Evolutionary conservation across 2,329 filamentous ascomycete species (phyloP).

Genomic region (Colletotrichum tofieldiae): DNA sequence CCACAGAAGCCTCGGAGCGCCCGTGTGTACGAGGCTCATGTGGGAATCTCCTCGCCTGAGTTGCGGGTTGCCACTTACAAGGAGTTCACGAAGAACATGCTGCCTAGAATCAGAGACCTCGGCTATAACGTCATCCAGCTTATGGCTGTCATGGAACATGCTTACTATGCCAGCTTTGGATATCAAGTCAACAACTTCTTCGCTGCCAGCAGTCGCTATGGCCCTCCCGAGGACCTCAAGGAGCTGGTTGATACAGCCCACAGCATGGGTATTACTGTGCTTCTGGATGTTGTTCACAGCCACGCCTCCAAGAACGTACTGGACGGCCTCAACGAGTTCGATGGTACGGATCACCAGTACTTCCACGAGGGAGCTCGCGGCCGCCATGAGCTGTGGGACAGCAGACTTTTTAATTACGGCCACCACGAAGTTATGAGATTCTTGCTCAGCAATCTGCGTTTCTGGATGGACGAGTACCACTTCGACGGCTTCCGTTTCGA

Average conservation of each 20-base stretch:
- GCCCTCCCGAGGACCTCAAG: constrained; percentile 93
- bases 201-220: constrained; percentile 95
- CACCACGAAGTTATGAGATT: constrained; percentile 96
- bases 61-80: constrained; percentile 93
- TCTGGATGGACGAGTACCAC: constrained; percentile 99
- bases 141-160: constrained; percentile 99
- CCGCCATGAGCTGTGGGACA: constrained; percentile 95
- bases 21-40: constrained; percentile 99
- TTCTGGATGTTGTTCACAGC: constrained; percentile 97
- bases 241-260: constrained; percentile 97
- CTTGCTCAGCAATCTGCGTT: constrained; percentile 92
- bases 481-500: constrained; percentile 99
- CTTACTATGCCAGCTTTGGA: constrained; percentile 98
- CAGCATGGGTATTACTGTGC: constrained; percentile 88
- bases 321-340: constrained; percentile 96
- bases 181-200: constrained; percentile 99
- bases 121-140: constrained; percentile 98
- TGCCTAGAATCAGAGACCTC: constrained; percentile 89
- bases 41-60: constrained; percentile 95
- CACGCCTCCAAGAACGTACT: constrained; percentile 98
- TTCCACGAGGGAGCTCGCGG: constrained; percentile 92
- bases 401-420: constrained; percentile 96
- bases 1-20: constrained; percentile 88
- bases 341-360: constrained; percentile 94
- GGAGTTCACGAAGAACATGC: constrained; percentile 93